Base-by-base conservation (phyloP, 2,329 filamentous ascomycete species). In the Juglanconis sp. region DNA sequence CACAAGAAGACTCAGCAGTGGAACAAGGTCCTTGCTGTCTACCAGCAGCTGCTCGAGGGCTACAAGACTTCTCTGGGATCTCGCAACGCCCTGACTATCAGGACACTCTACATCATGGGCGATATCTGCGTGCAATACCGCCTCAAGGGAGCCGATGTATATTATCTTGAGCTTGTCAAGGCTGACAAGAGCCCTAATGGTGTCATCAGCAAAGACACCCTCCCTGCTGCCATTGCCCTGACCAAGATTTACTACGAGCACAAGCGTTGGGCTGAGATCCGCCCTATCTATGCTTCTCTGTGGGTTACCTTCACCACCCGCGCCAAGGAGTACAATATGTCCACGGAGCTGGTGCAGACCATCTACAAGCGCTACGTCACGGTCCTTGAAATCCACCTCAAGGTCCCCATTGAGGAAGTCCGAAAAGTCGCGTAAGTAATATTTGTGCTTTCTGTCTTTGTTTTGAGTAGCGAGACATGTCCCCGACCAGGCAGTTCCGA, bases 291-390 rank as follows among this genome's bases (percentile, higher is more conserved):
- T 62, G 64, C 68, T 7, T 69, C 76, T 13, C 67, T 80, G 24
- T 80, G 77, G 78, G 70, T 72, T 51, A 79, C 77, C 1, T 78
- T 76, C 56, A 68, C 74, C 32, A 72, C 72, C 52, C 74, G 77
- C 63, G 72, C 70, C 63, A 77, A 78, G 68, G 74, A 79, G 57
- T 74, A 78, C 66, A 73, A 75, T 61, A 61, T 73, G 50, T 77
- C 77, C 3, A 65, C 68, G n/a, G 73, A 72, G 34, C 75, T 75
- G 55, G 73, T 76, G 9, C 70, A 75, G 61, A 70, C 65, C 4
- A 67, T 79, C 24, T 79, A 79, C 65, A 73, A 78, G 64, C 74
- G 75, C n/a, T 79, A 79, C 69, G 72, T 72, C 52, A 73, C 75
- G 52, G 72, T 74, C 35, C 70, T 79, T 3, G 76, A 79, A 56